phyloP scores from a whole-genome alignment of 345 rosid genomes.

The Barbarea vulgaris region DNA sequence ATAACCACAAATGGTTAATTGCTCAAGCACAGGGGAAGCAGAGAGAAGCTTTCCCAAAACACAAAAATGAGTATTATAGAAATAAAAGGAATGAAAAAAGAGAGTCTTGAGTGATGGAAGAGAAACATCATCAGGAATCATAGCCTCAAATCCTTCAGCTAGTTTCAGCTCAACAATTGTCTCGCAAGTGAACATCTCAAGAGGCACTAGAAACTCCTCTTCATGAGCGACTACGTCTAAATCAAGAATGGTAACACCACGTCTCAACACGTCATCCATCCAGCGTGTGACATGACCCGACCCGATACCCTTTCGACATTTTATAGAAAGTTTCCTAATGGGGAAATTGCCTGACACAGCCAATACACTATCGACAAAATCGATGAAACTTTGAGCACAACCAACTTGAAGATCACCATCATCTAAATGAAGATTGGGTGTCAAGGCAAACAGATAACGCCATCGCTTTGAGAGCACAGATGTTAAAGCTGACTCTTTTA shows the following conservation, averaged over 20 bases:
- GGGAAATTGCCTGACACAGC: neutral
- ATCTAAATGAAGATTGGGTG: neutral
- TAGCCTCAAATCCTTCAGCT: neutral
- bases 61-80: neutral
- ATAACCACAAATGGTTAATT: too few relatives aligned
- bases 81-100: neutral
- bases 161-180: conserved; percentile 1
- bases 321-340: neutral
- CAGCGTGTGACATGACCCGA: neutral
- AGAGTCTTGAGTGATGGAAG: conserved; percentile 10
- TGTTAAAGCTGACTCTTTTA: conserved; percentile 6
- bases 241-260: neutral
- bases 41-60: conserved; percentile 13
- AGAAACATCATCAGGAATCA: neutral
- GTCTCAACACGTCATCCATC: neutral
- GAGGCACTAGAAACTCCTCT: neutral
- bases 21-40: conserved; percentile 15
- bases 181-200: neutral
- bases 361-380: conserved; percentile 2
- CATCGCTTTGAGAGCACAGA: conserved; percentile 10
- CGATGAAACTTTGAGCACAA: neutral
- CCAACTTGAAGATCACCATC: neutral
- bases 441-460: conserved; percentile 7
- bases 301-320: neutral
- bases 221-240: neutral